Evolutionary conservation across 257 asterid genomes (phyloP).

Genomic region (Solanum chilense): DNA sequence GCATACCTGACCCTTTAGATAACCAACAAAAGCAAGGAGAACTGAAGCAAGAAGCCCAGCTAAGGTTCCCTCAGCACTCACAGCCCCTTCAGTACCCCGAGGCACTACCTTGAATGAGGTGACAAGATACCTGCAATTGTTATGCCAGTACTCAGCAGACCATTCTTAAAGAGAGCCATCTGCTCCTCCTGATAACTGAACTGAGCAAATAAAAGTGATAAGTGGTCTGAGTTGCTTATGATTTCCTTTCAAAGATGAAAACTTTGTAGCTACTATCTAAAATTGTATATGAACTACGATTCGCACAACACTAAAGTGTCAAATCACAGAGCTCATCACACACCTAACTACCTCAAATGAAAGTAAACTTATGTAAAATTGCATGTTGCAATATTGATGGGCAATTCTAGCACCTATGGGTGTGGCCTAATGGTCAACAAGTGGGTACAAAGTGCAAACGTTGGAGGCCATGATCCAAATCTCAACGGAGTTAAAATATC

Average conservation of each 20-base stretch:
- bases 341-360: not conserved
- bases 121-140: slow-evolving; percentile 53
- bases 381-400: not conserved
- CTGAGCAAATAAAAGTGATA: not conserved
- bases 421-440: not conserved
- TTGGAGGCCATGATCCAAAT: not conserved
- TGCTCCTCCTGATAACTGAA: not conserved
- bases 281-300: not conserved
- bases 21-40: slow-evolving; percentile 71
- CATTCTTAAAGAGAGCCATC: not conserved
- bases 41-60: slow-evolving; percentile 79
- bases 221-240: not conserved
- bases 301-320: not conserved
- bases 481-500: not conserved
- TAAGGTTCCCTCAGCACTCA: slow-evolving; percentile 85
- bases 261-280: not conserved
- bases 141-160: not conserved
- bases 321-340: not conserved
- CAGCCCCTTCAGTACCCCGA: slow-evolving; percentile 96
- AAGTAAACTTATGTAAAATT: not conserved
- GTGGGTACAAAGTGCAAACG: not conserved
- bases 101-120: slow-evolving; percentile 95
- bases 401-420: not conserved
- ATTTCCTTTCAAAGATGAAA: not conserved
- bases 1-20: slow-evolving; percentile 53